Evolutionary conservation across 805 yeast genomes (phyloP), one percentile per base, ranked within the genome.

Genomic region (Candida peoriensis): DNA sequence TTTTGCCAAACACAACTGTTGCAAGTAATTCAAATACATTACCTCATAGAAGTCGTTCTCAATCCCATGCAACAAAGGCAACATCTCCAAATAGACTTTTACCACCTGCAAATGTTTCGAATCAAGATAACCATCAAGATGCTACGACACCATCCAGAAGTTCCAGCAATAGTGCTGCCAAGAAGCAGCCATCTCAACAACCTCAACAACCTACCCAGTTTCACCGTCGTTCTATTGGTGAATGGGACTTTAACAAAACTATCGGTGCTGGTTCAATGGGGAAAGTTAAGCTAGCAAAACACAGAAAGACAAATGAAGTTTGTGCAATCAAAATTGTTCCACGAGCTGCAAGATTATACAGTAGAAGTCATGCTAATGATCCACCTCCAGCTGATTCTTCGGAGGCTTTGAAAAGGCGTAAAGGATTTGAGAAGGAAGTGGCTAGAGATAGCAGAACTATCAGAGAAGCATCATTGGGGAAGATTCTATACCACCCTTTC

Each of bases 201-300:
- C n/a, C n/a, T n/a, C 36, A 37, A 32, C 51, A 48, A 9, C 37
- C 39, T 6, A 30, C 16, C 13, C 66, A 59, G 47, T 83, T 84
- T 48, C 90, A 88, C 57, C 76, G 97, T 44, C 82, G 81, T 39
- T 73, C 95, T 5, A 81, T 90, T 36, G 98, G 97, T 11, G 96
- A 93, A 46, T 90, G 98, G 98, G 95, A 86, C 48, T 89, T 90
- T 49, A 72, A 85, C 38, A 87, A 87, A 60, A 88, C 96, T 3
- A 84, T 93, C 30, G 99, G 99, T 28, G 96, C 97, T 2, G 98
- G 99, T 4, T 87, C 96, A 0, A 93, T 93, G 98, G 99, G 99
- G 39, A 94, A 90, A 58, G 99, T 93, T 32, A 93, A 93, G 62
- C 68, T 93, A 25, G 97, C 97, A 2, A 80, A 77, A 50, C 95